phyloP scores from a whole-genome alignment of 768 basidiomycete species.

The Pulveroboletus sp. region DNA sequence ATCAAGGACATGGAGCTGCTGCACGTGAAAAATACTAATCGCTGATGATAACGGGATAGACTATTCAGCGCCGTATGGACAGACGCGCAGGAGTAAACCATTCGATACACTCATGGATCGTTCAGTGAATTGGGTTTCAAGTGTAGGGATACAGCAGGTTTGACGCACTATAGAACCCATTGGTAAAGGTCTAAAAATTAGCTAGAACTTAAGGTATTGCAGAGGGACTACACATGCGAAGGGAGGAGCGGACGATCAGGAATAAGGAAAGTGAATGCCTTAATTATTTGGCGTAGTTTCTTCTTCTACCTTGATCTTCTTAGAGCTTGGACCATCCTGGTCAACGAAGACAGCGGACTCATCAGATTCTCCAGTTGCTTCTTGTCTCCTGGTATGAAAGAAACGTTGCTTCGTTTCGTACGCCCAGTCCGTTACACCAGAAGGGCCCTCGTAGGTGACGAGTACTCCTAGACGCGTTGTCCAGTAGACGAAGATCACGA shows the following conservation, averaged over 20 bases:
- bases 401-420: constrained; percentile 25
- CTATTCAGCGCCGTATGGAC: not conserved
- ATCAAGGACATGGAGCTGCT: no score
- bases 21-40: no score
- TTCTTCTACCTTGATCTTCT: constrained; percentile 22
- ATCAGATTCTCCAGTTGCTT: constrained; percentile 24
- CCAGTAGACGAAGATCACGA: constrained; percentile 30
- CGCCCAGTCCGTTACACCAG: constrained; percentile 29
- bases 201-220: not conserved
- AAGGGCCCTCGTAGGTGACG: constrained; percentile 31
- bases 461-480: constrained; percentile 32
- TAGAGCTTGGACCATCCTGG: constrained; percentile 12
- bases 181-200: not conserved
- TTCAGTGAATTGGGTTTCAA: constrained; percentile 5
- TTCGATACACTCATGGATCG: constrained; percentile 1
- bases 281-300: constrained; percentile 1
- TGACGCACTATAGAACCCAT: not conserved
- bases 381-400: constrained; percentile 9
- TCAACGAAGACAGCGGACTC: constrained; percentile 23
- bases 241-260: not conserved
- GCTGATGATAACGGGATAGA: no score
- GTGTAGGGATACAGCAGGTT: constrained; percentile 13
- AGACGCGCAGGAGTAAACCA: not conserved
- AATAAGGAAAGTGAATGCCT: not conserved
- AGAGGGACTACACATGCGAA: not conserved